These are phyloP conservation scores for Penicillium glabrum DNA, from an alignment of 2,329 filamentous ascomycete species.

Conservation along the genomic window DNA sequence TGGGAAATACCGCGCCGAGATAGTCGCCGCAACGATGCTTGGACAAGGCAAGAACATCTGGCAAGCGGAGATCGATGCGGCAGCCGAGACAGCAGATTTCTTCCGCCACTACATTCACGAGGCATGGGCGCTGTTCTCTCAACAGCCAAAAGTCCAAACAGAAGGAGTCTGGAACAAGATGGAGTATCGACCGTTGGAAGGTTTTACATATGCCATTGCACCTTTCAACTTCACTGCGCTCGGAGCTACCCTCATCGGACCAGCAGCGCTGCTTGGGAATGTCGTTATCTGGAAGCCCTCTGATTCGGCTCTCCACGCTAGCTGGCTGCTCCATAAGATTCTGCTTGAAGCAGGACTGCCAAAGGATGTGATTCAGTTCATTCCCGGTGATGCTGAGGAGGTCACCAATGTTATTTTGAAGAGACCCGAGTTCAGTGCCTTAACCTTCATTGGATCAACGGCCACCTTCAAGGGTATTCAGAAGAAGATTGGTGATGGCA, in stretches of 20 bases:
- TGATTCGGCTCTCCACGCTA: slow-evolving; percentile 76
- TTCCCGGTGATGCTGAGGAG: slow-evolving; percentile 79
- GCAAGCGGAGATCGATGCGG: slow-evolving; percentile 94
- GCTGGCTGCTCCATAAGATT: slow-evolving; percentile 84
- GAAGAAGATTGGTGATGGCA: slow-evolving; percentile 74
- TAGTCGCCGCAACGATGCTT: slow-evolving; percentile 91
- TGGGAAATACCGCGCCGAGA: slow-evolving; percentile 87
- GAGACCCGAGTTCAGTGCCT: slow-evolving; percentile 74
- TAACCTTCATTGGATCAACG: slow-evolving; percentile 91
- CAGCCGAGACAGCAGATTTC: slow-evolving; percentile 87
- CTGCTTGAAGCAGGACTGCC: slow-evolving; percentile 85
- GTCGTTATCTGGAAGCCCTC: slow-evolving; percentile 94
- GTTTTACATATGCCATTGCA: slow-evolving; percentile 87
- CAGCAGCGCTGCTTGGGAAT: slow-evolving; percentile 84
- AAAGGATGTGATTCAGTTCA: slow-evolving; percentile 82
- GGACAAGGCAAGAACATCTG: slow-evolving; percentile 96
- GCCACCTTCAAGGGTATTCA: slow-evolving; percentile 84
- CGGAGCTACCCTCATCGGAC: slow-evolving; percentile 75
- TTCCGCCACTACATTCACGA: slow-evolving; percentile 85
- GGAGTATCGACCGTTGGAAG: slow-evolving; percentile 83
- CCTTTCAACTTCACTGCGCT: slow-evolving; percentile 97
- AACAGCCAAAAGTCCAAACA: slow-evolving; percentile 79
- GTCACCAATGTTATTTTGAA: slow-evolving; percentile 73
- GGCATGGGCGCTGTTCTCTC: slow-evolving; percentile 80
- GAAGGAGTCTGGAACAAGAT: slow-evolving; percentile 84